Evolutionary conservation across 352 stramenopile species (phyloP), one percentile per base, ranked within the genome.

Genomic region (Phytophthora palmivora): DNA sequence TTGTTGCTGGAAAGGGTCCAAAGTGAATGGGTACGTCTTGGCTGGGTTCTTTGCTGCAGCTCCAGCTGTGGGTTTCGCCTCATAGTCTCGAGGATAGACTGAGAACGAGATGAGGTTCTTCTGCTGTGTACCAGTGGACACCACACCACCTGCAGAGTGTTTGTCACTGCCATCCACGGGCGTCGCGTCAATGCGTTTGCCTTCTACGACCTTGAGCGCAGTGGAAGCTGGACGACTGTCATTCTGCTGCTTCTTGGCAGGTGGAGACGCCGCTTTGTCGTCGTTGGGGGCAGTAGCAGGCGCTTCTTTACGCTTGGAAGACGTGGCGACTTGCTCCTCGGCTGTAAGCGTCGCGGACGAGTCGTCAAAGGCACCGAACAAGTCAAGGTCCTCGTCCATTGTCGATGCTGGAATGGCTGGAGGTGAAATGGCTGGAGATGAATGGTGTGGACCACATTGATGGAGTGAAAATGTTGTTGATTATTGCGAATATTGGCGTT

Each of bases 1-100:
- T 63, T 98, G 88, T 53, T 94, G 76, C 79, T 99, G 97, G 76
- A 99, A 99, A n/a, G 95, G 93, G 72, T 99, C 98, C 14, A 99
- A 76, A 43, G 79, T 91, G 77, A 99, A 99, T 16, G 96, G 91
- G 72, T 99, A 99, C 51, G 76, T 95, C 87, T 99, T 99, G 42
- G 98, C 97, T 14, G 96, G 96, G 60, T 85, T 84, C n/a, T 67
- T 74, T 33, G 63, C 81, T 28, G 73, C 71, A 63, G 79, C 67
- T 28, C 84, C 74, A 19, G 78, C 74, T 11, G 74, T 80, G 16
- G 63, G 78, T 52, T 78, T 74, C 0, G 64, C 62, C 16, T 82
- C 73, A 50, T 86, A 88, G 16, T 89, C 78, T 10, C 82, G 79
- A 16, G 89, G 96, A 59, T 97, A 92, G 24, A 97, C 92, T 4